Conservation (phyloP, 352 stramenopile species). For the Phytopythium cucurbitacearum region DNA sequence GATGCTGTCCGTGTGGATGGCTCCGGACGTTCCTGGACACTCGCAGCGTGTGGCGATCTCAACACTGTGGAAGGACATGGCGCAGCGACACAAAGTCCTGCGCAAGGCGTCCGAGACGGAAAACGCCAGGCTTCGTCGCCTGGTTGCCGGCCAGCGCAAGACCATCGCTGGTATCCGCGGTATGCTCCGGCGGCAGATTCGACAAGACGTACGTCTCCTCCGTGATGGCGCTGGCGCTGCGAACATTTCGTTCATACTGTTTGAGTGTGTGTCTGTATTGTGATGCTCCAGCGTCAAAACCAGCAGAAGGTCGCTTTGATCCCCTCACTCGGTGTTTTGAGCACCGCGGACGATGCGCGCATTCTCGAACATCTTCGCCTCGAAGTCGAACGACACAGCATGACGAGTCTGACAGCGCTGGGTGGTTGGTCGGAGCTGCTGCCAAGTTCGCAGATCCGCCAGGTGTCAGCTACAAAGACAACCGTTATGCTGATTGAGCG, state of each 20-base stretch:
- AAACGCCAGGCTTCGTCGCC: slow-evolving; percentile 3
- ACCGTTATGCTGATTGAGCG: neutral
- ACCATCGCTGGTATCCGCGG: neutral
- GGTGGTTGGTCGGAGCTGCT: neutral
- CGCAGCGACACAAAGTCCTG: neutral
- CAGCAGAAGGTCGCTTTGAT: neutral
- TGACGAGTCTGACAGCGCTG: no score
- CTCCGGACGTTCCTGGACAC: no score
- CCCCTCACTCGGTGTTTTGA: neutral
- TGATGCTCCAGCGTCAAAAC: neutral
- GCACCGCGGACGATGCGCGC: neutral
- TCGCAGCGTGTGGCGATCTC: neutral
- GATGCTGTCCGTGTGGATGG: no score
- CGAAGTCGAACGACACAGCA: no score
- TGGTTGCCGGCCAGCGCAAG: neutral
- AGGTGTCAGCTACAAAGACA: no score
- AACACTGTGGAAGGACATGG: slow-evolving; percentile 1
- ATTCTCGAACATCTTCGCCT: neutral
- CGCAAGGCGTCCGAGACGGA: slow-evolving; percentile 1
- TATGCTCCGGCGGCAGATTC: slow-evolving; percentile 1
- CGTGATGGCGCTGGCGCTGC: no score
- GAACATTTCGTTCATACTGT: neutral
- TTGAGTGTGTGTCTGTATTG: neutral
- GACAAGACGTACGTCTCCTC: no score
- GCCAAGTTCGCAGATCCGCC: neutral